Base-by-base conservation (phyloP, 345 rosid genomes). In the Populus pruinosa region DNA sequence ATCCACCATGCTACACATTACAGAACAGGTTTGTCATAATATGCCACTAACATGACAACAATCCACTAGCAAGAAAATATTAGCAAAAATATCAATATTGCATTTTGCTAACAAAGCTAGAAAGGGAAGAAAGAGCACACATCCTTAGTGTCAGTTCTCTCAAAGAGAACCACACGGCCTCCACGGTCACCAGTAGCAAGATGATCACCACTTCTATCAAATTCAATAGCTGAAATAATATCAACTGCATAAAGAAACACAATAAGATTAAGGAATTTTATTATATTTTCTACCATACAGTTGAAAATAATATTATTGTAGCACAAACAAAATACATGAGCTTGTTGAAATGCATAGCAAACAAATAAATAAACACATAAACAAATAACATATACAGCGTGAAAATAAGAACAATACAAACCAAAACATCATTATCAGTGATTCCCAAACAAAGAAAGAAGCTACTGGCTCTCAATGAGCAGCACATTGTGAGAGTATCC, bases 131-230 rank as follows among this genome's bases (percentile, higher is more conserved):
- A 67, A 79, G 67, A 75, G 82, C 93, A 17, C 80, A 96, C 99
- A 85, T 91, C 93, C 83, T 83, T 90, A 31, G 83, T 75, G 82
- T 91, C 98, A 17, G 97, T 91, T 87, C 97, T 92, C 90, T 96
- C 99, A 83, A 96, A 96, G 49, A 96, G 92, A 86, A 96, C 99
- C 72, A 96, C 99, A 27, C 99, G 92, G 29, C 99, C 99, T 61
- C 99, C 99, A 78, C 99, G 94, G 83, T 96, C 99, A 82, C 99
- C 99, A 68, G 99, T 96, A 67, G 98, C 97, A 74, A 96, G 99
- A 88, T 96, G 98, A 82, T 96, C 91, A 12, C 99, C 99, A 79
- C 82, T 88, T 90, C 87, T 92, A 87, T 96, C 99, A 83, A 96
- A 96, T 84, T 96, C 99, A 78, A 96, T 96, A 20, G 99, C 97